Percentiles rank a stretch among this genome's conserved stretches.
Conservation (phyloP, 148 eudicot genomes). For the Suaeda aralocaspica region DNA sequence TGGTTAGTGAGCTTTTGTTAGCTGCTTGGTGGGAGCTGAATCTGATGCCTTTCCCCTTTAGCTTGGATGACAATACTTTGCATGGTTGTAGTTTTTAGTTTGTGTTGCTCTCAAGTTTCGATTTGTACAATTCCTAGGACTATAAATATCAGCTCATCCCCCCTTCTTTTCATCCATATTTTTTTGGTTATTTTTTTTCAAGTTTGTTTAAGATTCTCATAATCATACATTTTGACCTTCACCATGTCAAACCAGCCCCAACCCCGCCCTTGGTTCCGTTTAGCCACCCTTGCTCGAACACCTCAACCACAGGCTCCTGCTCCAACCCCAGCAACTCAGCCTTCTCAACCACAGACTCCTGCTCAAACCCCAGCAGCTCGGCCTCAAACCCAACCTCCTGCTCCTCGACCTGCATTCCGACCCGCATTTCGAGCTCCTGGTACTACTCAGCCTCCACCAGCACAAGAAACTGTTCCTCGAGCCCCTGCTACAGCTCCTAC, state of each 20-base stretch:
- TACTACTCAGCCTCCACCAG: constrained; percentile 24
- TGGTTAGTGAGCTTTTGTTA: constrained; percentile 27
- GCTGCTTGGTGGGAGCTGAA: constrained; percentile 35
- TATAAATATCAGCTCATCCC: constrained; percentile 27
- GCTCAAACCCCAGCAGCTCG: constrained; percentile 31
- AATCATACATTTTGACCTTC: constrained; percentile 7
- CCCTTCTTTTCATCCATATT: constrained; percentile 9
- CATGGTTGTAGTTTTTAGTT: constrained; percentile 5
- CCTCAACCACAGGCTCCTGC: constrained; percentile 21
- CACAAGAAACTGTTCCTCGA: constrained; percentile 25
- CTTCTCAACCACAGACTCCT: constrained; percentile 18
- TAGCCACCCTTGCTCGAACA: constrained; percentile 31
- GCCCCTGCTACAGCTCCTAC: constrained; percentile 21
- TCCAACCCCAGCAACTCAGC: constrained; percentile 28
- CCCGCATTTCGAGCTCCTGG: constrained; percentile 28
- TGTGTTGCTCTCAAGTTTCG: background rate
- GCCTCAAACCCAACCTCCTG: constrained; percentile 34
- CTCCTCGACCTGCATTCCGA: constrained; percentile 36
- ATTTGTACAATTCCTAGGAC: constrained; percentile 17
- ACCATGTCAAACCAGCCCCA: constrained; percentile 48
- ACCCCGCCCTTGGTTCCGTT: constrained; percentile 47
- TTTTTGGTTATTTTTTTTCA: background rate
- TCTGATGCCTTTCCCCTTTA: constrained; percentile 43
- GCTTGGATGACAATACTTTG: constrained; percentile 3
- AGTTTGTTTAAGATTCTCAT: background rate